phyloP scores from a whole-genome alignment of 805 yeast genomes.

The Wickerhamiella sergipiensis region DNA sequence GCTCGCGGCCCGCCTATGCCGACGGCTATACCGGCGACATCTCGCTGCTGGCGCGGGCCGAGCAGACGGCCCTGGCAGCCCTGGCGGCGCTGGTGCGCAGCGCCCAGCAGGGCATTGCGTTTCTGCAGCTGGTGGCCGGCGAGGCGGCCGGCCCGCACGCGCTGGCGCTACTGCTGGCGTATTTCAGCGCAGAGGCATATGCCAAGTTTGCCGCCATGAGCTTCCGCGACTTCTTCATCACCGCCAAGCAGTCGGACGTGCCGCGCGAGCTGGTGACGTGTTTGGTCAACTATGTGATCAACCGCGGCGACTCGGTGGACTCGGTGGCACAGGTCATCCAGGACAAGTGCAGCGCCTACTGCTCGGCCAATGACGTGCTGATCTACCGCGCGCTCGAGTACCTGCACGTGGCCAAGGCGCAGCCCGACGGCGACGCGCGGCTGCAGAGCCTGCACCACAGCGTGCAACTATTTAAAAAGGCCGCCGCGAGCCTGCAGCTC shows the following conservation, averaged over 20 bases:
- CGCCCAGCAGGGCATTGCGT: conserved; percentile 82
- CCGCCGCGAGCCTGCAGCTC: conserved; percentile 60
- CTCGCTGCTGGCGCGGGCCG: conserved; percentile 47
- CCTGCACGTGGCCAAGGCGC: conserved; percentile 57
- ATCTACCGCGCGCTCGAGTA: conserved; percentile 91
- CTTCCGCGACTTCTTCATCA: conserved; percentile 67
- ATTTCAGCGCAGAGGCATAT: conserved; percentile 55
- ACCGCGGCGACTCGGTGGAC: conserved; percentile 88
- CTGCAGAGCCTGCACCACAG: conserved; percentile 59
- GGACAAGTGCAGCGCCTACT: conserved; percentile 87
- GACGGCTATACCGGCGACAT: conserved; percentile 10
- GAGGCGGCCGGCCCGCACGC: conserved; percentile 36
- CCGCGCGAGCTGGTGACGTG: conserved; percentile 81
- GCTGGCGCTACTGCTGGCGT: conserved; percentile 56
- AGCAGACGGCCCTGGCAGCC: conserved; percentile 74
- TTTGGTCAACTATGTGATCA: conserved; percentile 74
- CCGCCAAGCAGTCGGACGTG: conserved; percentile 33
- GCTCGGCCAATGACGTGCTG: conserved; percentile 85
- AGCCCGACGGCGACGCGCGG: conserved; percentile 50
- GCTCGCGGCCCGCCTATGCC: conserved; percentile 12
- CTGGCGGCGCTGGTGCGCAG: conserved; percentile 59
- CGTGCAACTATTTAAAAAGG: conserved; percentile 60
- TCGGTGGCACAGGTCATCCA: conserved; percentile 75
- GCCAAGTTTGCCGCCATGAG: conserved; percentile 49
- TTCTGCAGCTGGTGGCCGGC: conserved; percentile 66